These are phyloP conservation scores for Aspergillus amoenus DNA, from an alignment of 2,329 filamentous ascomycete species.

Conservation along the genomic window DNA sequence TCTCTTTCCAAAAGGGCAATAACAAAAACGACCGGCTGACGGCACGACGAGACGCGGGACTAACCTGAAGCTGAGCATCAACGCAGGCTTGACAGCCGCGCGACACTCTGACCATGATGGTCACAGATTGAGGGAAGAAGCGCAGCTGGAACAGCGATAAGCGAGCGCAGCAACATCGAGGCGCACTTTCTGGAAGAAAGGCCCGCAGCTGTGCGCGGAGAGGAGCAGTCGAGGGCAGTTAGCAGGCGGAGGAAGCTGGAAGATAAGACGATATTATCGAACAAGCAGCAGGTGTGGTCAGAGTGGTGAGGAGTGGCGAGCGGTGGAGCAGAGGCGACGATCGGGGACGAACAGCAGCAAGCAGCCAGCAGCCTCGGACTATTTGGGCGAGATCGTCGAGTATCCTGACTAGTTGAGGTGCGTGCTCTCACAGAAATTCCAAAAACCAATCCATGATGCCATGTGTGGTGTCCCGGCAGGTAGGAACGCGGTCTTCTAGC, in stretches of 20 bases:
- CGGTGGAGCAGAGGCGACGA: not conserved
- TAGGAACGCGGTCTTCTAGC: not conserved
- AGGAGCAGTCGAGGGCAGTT: not conserved
- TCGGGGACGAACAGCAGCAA: not conserved
- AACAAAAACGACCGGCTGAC: not conserved
- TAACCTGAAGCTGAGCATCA: conserved; percentile 17
- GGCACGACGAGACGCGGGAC: not conserved
- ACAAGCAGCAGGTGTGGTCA: not conserved
- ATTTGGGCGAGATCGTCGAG: conserved; percentile 2
- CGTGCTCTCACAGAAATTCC: not conserved
- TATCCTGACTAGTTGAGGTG: not conserved
- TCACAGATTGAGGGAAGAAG: conserved; percentile 13
- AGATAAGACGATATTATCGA: not conserved
- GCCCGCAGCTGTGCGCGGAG: not conserved
- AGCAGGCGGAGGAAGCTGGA: not conserved
- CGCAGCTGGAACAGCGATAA: conserved; percentile 1
- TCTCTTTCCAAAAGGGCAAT: not conserved
- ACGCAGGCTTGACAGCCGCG: conserved; percentile 28
- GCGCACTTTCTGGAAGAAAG: not conserved
- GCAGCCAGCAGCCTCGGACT: not conserved
- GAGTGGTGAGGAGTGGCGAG: not conserved
- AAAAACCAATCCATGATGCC: not conserved
- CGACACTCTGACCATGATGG: conserved; percentile 33
- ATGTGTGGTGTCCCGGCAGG: not conserved
- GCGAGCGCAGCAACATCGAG: conserved; percentile 8